Percentiles rank a stretch among this genome's conserved stretches.
Conservation (phyloP, 495 filamentous ascomycete genomes). For the Hypoxylon perforatum region DNA sequence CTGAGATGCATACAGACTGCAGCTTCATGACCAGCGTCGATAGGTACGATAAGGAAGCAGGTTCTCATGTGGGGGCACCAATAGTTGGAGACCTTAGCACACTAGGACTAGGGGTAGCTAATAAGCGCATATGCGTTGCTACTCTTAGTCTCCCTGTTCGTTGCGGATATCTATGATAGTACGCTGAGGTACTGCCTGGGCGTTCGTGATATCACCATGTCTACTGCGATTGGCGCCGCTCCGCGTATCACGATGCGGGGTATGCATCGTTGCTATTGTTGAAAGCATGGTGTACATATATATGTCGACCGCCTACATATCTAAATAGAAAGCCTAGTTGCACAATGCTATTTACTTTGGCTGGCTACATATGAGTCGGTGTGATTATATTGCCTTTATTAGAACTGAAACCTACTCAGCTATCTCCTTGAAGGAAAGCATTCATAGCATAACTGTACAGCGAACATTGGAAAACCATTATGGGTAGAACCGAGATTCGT, state of each 20-base stretch:
- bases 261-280: conserved; percentile 3
- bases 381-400: neutral
- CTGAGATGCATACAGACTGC: conserved; percentile 9
- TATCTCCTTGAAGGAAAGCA: neutral
- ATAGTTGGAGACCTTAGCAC: conserved; percentile 9
- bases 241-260: conserved; percentile 30
- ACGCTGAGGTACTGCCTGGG: neutral
- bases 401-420: neutral
- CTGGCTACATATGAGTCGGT: neutral
- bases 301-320: too few species aligned
- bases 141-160: conserved; percentile 1
- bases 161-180: conserved; percentile 20
- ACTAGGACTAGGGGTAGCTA: conserved; percentile 9
- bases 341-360: neutral
- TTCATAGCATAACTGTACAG: neutral
- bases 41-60: conserved; percentile 30
- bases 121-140: too few species aligned
- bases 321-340: neutral
- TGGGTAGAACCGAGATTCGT: conserved; percentile 73
- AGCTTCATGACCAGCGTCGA: conserved; percentile 7
- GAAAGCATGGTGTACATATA: conserved; percentile 1
- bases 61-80: conserved; percentile 20
- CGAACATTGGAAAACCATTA: conserved; percentile 35
- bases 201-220: conserved; percentile 26
- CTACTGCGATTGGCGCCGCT: conserved; percentile 22